phyloP scores from a whole-genome alignment of 2,329 filamentous ascomycete genomes.

The Dryadomyces sulphureus region DNA sequence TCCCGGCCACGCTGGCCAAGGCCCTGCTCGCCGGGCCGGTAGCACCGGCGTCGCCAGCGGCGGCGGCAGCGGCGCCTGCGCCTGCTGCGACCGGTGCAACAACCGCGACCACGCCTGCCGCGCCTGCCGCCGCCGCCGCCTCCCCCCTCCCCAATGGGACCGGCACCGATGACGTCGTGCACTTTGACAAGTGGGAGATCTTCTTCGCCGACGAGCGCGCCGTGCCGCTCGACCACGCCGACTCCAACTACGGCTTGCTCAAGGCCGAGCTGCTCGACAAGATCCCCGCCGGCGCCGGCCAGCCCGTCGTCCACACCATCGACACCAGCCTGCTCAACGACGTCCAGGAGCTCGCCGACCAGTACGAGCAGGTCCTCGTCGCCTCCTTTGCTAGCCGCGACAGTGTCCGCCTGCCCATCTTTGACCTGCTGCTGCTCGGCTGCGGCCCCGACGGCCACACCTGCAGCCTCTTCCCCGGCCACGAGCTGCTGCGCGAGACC shows the following conservation, averaged over 20 bases:
- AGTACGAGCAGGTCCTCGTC: constrained; percentile 83
- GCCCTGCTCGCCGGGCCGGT: constrained; percentile 51
- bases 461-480: constrained; percentile 87
- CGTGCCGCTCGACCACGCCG: constrained; percentile 77
- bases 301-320: constrained; percentile 67
- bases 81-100: not conserved
- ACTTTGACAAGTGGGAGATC: constrained; percentile 87
- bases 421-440: constrained; percentile 84
- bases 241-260: constrained; percentile 86
- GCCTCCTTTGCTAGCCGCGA: constrained; percentile 79
- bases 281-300: constrained; percentile 52
- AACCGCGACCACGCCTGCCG: constrained; percentile 12
- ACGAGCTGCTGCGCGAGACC: constrained; percentile 71
- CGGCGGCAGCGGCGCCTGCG: not conserved
- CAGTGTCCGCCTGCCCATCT: constrained; percentile 86
- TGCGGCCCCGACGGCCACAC: constrained; percentile 95
- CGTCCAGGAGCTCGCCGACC: constrained; percentile 80
- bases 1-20: constrained; percentile 75
- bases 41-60: not conserved
- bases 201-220: constrained; percentile 98
- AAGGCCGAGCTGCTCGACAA: constrained; percentile 82
- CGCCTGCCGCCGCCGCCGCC: not conserved
- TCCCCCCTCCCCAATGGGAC: constrained; percentile 13
- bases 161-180: constrained; percentile 43
- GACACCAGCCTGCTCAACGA: constrained; percentile 52